Conservation (phyloP, 306 rosid genomes). For the Prosopis cineraria region DNA sequence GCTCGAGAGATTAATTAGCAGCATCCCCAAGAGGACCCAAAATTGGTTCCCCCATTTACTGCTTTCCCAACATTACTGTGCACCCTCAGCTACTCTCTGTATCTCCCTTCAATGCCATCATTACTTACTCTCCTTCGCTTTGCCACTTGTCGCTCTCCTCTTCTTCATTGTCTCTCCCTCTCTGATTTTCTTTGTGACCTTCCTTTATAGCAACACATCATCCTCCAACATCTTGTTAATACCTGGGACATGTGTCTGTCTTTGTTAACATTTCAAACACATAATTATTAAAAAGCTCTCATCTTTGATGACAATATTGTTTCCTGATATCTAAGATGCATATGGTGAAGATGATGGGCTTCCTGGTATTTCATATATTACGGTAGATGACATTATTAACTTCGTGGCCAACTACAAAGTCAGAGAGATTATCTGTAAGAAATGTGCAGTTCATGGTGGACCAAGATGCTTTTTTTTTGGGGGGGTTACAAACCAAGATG, state of each 20-base stretch:
- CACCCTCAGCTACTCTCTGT: constrained; percentile 63
- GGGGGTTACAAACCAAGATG: too few relatives aligned
- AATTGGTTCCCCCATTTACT: constrained; percentile 46
- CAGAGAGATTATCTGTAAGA: neutral
- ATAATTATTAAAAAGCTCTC: neutral
- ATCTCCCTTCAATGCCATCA: constrained; percentile 31
- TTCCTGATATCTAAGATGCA: neutral
- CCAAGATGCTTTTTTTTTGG: neutral
- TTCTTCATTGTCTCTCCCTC: neutral
- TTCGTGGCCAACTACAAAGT: neutral
- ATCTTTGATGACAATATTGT: neutral
- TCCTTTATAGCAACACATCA: neutral
- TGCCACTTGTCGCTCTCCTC: neutral
- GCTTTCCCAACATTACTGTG: constrained; percentile 40
- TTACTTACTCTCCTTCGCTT: neutral
- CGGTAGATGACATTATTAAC: neutral
- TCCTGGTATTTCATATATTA: too few relatives aligned
- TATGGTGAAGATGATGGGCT: neutral
- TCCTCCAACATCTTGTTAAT: neutral
- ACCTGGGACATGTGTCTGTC: neutral
- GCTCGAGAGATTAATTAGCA: neutral
- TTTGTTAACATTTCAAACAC: neutral
- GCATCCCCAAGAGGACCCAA: neutral
- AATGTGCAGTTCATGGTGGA: neutral
- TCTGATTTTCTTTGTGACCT: neutral